phyloP scores from a whole-genome alignment of 1,139 yeast genomes.

The Chernovozyma aurita region DNA sequence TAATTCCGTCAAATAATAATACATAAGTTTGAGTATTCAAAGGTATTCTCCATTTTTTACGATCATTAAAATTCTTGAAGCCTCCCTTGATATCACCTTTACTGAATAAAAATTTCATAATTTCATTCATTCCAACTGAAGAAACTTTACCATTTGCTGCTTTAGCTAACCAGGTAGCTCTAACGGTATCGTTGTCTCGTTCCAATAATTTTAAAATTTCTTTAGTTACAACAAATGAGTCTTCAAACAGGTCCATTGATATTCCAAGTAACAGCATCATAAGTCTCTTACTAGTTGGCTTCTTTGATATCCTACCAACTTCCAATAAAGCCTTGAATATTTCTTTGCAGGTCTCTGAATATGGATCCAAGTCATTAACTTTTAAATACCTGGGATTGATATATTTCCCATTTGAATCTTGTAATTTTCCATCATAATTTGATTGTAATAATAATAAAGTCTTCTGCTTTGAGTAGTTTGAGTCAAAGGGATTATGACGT shows the following conservation, averaged over 20 bases:
- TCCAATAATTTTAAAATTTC: slow-evolving; percentile 49
- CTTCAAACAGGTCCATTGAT: slow-evolving; percentile 52
- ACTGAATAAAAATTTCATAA: slow-evolving; percentile 45
- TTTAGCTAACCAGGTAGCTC: slow-evolving; percentile 52
- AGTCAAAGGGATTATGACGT: slow-evolving; percentile 1
- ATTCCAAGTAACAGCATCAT: slow-evolving; percentile 33
- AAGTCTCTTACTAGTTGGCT: slow-evolving; percentile 37
- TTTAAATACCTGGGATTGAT: slow-evolving; percentile 15
- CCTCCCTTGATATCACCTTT: slow-evolving; percentile 41
- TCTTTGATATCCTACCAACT: slow-evolving; percentile 21
- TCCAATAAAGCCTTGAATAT: slow-evolving; percentile 29
- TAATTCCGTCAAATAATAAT: slow-evolving; percentile 54
- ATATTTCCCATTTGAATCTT: slow-evolving; percentile 16
- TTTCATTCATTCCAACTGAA: slow-evolving; percentile 56
- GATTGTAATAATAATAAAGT: slow-evolving; percentile 20
- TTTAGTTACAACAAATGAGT: slow-evolving; percentile 49
- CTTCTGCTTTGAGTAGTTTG: slow-evolving; percentile 18
- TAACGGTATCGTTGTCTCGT: slow-evolving; percentile 38
- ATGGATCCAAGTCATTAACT: slow-evolving; percentile 21
- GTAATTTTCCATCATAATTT: slow-evolving; percentile 18
- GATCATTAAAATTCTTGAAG: slow-evolving; percentile 43
- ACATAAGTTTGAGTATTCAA: slow-evolving; percentile 52
- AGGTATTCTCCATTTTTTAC: slow-evolving; percentile 59
- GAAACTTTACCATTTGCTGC: slow-evolving; percentile 46
- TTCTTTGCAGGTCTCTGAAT: slow-evolving; percentile 17